Percentiles rank a stretch among this genome's conserved stretches.
Conservation (phyloP, 768 basidiomycete genomes). For the Symmetrospora coprosmae region DNA sequence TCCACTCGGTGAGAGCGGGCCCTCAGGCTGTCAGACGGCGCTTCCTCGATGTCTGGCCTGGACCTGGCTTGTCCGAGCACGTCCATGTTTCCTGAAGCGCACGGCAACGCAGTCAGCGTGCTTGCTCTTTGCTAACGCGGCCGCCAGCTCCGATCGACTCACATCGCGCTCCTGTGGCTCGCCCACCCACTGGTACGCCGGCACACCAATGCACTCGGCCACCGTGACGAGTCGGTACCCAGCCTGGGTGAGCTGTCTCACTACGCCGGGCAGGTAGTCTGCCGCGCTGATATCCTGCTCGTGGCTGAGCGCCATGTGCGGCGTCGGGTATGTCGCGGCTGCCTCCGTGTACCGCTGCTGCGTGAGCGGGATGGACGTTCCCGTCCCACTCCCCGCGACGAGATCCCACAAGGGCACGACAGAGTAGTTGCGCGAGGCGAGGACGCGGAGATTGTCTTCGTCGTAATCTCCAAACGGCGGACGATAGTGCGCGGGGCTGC, state of each 20-base stretch:
- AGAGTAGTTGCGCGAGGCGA: constrained; percentile 26
- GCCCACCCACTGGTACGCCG: constrained; percentile 25
- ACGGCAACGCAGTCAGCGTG: too few relatives aligned
- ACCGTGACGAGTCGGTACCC: constrained; percentile 30
- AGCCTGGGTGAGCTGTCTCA: too few relatives aligned
- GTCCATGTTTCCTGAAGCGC: too few relatives aligned
- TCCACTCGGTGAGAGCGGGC: too few relatives aligned
- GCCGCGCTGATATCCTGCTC: constrained; percentile 23
- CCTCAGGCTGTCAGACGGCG: too few relatives aligned
- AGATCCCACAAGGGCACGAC: constrained; percentile 25
- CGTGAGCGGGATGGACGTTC: constrained; percentile 3
- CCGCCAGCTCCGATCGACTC: too few relatives aligned
- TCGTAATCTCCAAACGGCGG: constrained; percentile 28
- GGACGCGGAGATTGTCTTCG: constrained; percentile 4
- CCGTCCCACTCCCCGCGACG: constrained; percentile 21
- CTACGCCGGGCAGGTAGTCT: too few relatives aligned
- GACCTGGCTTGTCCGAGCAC: constrained; percentile 1
- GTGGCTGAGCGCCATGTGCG: constrained; percentile 30
- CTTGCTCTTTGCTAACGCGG: too few relatives aligned
- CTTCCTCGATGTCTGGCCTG: too few relatives aligned
- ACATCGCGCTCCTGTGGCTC: constrained; percentile 25
- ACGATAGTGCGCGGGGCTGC: constrained; percentile 29
- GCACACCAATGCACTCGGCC: constrained; percentile 25
- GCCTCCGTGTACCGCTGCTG: constrained; percentile 25
- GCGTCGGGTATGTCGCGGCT: constrained; percentile 2